Conservation (phyloP, 441 rosid genomes). For the Erodium trifolium region DNA sequence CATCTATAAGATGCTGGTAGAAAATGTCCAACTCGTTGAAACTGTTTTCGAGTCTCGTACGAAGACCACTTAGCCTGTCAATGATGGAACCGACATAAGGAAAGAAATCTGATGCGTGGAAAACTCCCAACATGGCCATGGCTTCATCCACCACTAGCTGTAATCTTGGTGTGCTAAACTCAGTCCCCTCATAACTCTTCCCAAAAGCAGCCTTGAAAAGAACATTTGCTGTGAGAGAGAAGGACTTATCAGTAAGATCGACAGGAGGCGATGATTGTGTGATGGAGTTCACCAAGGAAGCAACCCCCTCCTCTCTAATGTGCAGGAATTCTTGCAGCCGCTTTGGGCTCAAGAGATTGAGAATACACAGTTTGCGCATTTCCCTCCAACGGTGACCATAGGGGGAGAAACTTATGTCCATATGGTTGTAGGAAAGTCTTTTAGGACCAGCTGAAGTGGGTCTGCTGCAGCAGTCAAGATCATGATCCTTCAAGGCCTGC, state of each 20-base stretch:
- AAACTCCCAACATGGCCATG: constrained; percentile 18
- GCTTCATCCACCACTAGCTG: constrained; percentile 23
- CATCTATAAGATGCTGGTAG: constrained; percentile 31
- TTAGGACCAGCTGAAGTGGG: constrained; percentile 26
- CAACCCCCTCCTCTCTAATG: constrained; percentile 39
- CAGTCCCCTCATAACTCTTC: constrained; percentile 24
- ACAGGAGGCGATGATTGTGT: constrained; percentile 30
- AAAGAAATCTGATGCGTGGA: constrained; percentile 26
- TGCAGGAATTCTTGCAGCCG: constrained; percentile 32
- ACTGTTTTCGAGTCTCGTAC: constrained; percentile 24
- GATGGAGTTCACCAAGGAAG: constrained; percentile 28
- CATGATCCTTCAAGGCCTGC: constrained; percentile 35
- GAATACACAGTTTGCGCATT: constrained; percentile 30
- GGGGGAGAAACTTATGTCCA: constrained; percentile 35
- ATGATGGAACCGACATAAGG: constrained; percentile 19
- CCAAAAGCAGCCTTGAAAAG: constrained; percentile 36
- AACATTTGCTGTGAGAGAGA: constrained; percentile 24
- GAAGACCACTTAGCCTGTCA: constrained; percentile 32
- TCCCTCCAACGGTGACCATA: constrained; percentile 42
- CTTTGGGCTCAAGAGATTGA: constrained; percentile 40
- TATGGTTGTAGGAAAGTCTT: constrained; percentile 32
- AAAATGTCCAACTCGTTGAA: constrained; percentile 27
- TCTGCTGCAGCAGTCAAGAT: constrained; percentile 40
- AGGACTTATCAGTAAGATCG: constrained; percentile 29
- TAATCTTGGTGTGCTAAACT: constrained; percentile 23